Evolutionary conservation across 2,329 filamentous ascomycete genomes (phyloP), one percentile per base, ranked within the genome.

Genomic region (Botrytis fabae): DNA sequence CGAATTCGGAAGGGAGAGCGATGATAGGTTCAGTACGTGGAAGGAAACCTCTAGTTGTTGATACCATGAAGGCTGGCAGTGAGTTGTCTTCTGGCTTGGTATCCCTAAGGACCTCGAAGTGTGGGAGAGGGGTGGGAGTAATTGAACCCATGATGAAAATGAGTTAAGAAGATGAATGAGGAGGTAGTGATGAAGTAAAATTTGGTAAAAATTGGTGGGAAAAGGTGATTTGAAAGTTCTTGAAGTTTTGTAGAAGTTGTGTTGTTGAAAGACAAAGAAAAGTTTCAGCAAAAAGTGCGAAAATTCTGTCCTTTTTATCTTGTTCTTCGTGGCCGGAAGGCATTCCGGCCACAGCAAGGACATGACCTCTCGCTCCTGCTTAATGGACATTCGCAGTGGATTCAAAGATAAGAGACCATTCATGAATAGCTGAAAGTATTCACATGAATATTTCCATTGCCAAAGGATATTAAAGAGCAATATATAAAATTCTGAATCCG

Each of bases 31-130:
- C 85, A 81, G 86, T 85, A 22, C 92, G 88, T 20, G 92, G 92
- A 48, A 95, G 85, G 81, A 94, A 95, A 69, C 92, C 92, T 73
- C 91, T 86, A 6, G 89, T 88, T 35, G 89, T 93, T 62, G 92
- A 93, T 57, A 94, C 92, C 89, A 93, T 93, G 85, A 95, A 95
- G 78, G 92, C 89, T 9, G 90, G 90, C 42, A 93, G 84, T 61
- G 89, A 86, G 72, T 80, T 86, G 81, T 93, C 89, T 74, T 89
- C 82, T 1, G 90, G 89, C 80, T 83, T 85, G 73, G 89, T 87
- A 83, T 92, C 90, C 73, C 85, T 83, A 61, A 93, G 85, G 82
- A 93, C 87, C 71, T 85, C 83, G 81, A 93, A 92, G 32, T 51
- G 42, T 75, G 81, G 70, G 12, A 75, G 71, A 57, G 77, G 62